Evolutionary conservation across 2,329 filamentous ascomycete genomes (phyloP), one percentile per base, ranked within the genome.

Genomic region (Colletotrichum higginsianum): DNA sequence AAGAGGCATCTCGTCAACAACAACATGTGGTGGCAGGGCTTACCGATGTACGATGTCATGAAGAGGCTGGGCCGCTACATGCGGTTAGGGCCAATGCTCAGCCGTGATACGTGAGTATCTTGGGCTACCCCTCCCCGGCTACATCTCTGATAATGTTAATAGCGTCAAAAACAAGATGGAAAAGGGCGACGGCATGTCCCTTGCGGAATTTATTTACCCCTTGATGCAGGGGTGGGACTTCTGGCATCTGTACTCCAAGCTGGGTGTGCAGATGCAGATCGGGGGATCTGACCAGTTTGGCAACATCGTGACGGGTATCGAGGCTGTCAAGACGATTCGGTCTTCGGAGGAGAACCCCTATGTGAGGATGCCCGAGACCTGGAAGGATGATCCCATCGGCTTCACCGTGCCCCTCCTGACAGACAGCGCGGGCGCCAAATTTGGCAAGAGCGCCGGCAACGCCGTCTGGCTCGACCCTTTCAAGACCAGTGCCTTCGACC

Each of bases 181-280:
- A n/a, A 91, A 91, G 64, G 94, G 94, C 47, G 93, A 96, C 74
- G 97, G 96, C 76, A 96, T 99, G 92, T 97, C 95, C 0, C 93
- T 97, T 77, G 92, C 94, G 46, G 96, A 99, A 80, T 98, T 99
- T 81, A 89, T 91, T 52, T 99, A 99, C 78, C 96, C 97, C 1
- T 84, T 99, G 18, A 90, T 98, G 77, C 96, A 99, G 80, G 95
- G 93, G 26, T 98, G 95, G 93, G 96, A 99, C 80, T 99, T 95
- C 90, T 98, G 94, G 94, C 88, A 93, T 76, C 88, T 98, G 84
- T 97, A 93, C 82, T 80, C 77, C 73, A 87, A 89, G 57, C 86
- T 87, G 30, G 88, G 88, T 58, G 87, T 95, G 12, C 92, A 95
- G 78, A 89, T 98, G 79, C 95, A 99, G 82, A 94, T 99, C 63